phyloP scores from a whole-genome alignment of 768 basidiomycete genomes.

The Cytidiella melzeri region DNA sequence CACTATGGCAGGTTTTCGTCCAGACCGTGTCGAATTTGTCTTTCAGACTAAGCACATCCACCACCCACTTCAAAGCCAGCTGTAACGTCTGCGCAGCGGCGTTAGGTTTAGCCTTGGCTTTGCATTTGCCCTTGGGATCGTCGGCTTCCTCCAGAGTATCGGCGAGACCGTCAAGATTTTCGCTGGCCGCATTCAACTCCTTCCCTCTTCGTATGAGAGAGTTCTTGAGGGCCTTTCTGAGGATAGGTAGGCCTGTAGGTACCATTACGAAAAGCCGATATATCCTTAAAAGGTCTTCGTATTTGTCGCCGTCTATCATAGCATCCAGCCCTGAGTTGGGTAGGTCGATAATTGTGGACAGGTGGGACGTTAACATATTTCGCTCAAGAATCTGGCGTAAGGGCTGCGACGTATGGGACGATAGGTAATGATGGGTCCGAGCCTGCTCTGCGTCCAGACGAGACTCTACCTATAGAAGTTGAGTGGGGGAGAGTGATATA shows the following conservation, averaged over 20 bases:
- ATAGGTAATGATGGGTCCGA: constrained; percentile 81
- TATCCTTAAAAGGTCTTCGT: constrained; percentile 70
- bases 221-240: constrained; percentile 64
- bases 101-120: constrained; percentile 32
- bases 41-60: constrained; percentile 85
- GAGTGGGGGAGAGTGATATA: constrained; percentile 7
- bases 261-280: constrained; percentile 72
- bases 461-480: constrained; percentile 56
- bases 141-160: constrained; percentile 29
- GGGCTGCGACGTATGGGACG: constrained; percentile 60
- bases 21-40: constrained; percentile 83
- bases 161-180: constrained; percentile 32
- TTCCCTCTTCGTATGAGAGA: constrained; percentile 71
- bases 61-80: constrained; percentile 86
- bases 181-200: constrained; percentile 62
- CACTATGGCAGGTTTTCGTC: constrained; percentile 60
- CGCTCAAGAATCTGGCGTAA: constrained; percentile 73
- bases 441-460: constrained; percentile 80
- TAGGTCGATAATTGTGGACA: constrained; percentile 70
- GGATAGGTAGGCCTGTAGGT: constrained; percentile 52
- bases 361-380: constrained; percentile 70
- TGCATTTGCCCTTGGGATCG: constrained; percentile 45
- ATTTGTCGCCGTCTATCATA: constrained; percentile 80
- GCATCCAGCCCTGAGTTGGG: constrained; percentile 77
- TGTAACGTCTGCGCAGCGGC: constrained; percentile 42